Conservation (phyloP, 2,329 filamentous ascomycete species). For the Aurifilum marmelostoma region DNA sequence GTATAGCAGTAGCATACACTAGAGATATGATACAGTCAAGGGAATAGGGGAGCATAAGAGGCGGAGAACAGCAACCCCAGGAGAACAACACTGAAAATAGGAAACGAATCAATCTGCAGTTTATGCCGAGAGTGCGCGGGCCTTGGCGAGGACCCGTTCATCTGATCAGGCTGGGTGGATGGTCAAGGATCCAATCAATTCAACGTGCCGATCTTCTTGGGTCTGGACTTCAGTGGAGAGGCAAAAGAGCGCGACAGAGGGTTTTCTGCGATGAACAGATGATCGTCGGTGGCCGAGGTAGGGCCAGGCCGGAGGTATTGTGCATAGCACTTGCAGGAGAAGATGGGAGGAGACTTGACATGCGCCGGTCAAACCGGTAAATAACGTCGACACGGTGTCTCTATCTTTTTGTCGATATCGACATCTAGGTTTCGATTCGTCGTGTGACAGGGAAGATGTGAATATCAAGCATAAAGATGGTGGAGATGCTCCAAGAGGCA, state of each 20-base stretch:
- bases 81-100: neutral
- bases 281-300: neutral
- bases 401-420: neutral
- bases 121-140: neutral
- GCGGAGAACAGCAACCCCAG: neutral
- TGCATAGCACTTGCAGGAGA: neutral
- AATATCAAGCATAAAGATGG: neutral
- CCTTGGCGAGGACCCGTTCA: constrained; percentile 6
- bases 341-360: neutral
- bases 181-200: neutral
- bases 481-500: constrained; percentile 4
- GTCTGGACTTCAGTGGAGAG: neutral
- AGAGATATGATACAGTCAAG: neutral
- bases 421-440: neutral
- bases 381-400: neutral
- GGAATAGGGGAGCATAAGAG: neutral
- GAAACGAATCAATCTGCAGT: neutral
- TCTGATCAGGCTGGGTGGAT: neutral
- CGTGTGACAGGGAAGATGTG: too few species aligned
- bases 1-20: neutral
- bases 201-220: neutral
- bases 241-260: neutral
- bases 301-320: neutral
- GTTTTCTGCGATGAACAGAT: neutral
- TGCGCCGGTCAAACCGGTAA: neutral